Conservation (phyloP, 2,329 filamentous ascomycete genomes). For the Phaeosphaeriaceae sp. region DNA sequence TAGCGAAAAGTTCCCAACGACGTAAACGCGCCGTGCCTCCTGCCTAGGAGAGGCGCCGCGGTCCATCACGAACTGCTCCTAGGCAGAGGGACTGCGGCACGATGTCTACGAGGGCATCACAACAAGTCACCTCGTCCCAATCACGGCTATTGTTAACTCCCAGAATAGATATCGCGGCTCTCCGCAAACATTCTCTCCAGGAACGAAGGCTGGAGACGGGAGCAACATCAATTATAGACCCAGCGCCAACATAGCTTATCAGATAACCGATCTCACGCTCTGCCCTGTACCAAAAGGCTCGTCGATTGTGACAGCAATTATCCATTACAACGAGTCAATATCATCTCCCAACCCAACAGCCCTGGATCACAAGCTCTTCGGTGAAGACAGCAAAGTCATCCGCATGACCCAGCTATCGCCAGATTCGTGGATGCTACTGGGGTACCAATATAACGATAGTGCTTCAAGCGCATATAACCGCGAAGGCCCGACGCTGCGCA, state of each 20-base stretch:
- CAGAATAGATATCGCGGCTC: conserved; percentile 1
- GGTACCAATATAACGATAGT: conserved; percentile 12
- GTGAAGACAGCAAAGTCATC: conserved; percentile 9
- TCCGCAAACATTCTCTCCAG: conserved; percentile 6
- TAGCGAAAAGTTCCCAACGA: too few species aligned
- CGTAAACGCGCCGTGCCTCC: too few species aligned
- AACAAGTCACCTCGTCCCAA: background rate
- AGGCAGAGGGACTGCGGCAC: too few species aligned
- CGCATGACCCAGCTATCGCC: background rate
- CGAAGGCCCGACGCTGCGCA: too few species aligned
- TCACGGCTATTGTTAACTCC: background rate
- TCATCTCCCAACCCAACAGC: conserved; percentile 9
- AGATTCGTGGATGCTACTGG: conserved; percentile 17
- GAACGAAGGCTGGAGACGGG: background rate
- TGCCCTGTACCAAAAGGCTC: conserved; percentile 11
- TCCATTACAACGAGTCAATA: conserved; percentile 10
- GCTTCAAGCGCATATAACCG: background rate
- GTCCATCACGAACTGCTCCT: too few species aligned
- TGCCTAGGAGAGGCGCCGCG: too few species aligned
- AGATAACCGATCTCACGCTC: conserved; percentile 14
- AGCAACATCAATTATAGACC: conserved; percentile 5
- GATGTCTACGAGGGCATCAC: background rate
- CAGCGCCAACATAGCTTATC: conserved; percentile 7
- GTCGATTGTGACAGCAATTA: conserved; percentile 14
- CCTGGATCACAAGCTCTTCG: conserved; percentile 10